Evolutionary conservation across 306 rosid species (phyloP), one percentile per base, ranked within the genome.

Genomic region (Prunus padus): DNA sequence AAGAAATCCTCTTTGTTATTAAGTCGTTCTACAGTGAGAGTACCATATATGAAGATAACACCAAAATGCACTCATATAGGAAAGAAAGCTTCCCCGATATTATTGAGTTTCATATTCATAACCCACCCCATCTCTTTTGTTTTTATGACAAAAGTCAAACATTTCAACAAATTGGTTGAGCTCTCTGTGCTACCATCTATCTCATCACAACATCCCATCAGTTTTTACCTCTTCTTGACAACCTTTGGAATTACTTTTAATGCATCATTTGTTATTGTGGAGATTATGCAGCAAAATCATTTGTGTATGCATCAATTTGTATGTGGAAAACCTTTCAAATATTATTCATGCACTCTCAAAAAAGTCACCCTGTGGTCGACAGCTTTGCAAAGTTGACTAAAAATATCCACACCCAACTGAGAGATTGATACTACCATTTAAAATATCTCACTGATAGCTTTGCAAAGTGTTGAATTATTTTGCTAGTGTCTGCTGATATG

Each of bases 141-240:
- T 23, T 65, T 3, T 26, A 30, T 45, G 33, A 22, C n/a, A 18
- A 9, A 69, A 69, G 75, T 76, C 74, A 76, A 66, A 11, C 42
- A 33, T 50, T 56, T 23, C 50, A 10, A 14, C 60, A 60, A 57
- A 59, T 77, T 49, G 28, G 4, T 18, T 59, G 45, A 44, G 76
- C 25, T 59, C 18, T 47, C 19, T 11, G 12, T 37, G 40, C 64
- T 20, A 14, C 15, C n/a, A 28, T 47, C 62, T 12, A 28, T 47
- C 62, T 12, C 23, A 33, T 75, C 71, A 7, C 63, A 7, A 28
- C 56, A 33, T 19, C 51, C 8, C 57, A 28, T 61, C 72, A 46
- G 3, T 15, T 14, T 44, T 67, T 7, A 4, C 22, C 18, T 33
- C 12, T 40, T 65, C 64, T 52, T 16, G 28, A 23, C 4, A 52